Base-by-base conservation (phyloP, 2,329 filamentous ascomycete species). In the Helotiales sp. region DNA sequence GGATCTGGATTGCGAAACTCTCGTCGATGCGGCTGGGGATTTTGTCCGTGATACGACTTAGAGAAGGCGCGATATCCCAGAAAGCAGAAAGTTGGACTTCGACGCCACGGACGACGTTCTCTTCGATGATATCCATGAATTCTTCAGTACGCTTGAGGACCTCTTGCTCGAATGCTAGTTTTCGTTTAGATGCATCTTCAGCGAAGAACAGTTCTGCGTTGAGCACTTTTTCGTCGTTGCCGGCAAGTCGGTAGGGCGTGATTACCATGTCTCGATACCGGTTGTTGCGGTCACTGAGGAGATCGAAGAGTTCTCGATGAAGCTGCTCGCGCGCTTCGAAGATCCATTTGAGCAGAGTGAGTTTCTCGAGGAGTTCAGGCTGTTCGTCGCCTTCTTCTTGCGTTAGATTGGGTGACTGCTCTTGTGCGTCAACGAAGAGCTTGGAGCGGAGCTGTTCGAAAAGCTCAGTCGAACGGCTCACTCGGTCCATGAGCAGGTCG, bases 371-470 rank as follows among this genome's bases (percentile, higher is more conserved):
- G 0, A 98, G 85, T 79, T 99, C 96, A 0, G 96, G 96, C 77
- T 94, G 90, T 78, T 97, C 95, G 73, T 98, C 95, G 20, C 96
- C 95, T 80, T 97, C 95, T 78, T 97, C 93, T 78, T 97, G 94
- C 0, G 93, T 91, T 78, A 93, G 88, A 75, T 97, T 95, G 0
- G 93, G 91, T 70, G 89, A 87, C 55, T 74, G 70, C 26, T 77
- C 61, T 76, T 87, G 90, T 65, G 86, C 90, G 69, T 93, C 91
- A 61, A 88, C 89, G 68, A 91, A 92, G 0, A 97, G 84, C 50
- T 90, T 89, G 10, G 86, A 85, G 28, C 89, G 88, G 28, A 97
- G 81, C 66, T 92, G 87, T 65, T 92, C 87, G 71, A 97, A 95
- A n/a, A 93, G 88, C 11, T 87, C 84, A 0, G 91, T 92, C 0